Percentiles rank a stretch among this genome's conserved stretches.
These are phyloP conservation scores for Oryza nivara DNA, from an alignment of 176 grass and related monocot genomes.

Conservation along the genomic window DNA sequence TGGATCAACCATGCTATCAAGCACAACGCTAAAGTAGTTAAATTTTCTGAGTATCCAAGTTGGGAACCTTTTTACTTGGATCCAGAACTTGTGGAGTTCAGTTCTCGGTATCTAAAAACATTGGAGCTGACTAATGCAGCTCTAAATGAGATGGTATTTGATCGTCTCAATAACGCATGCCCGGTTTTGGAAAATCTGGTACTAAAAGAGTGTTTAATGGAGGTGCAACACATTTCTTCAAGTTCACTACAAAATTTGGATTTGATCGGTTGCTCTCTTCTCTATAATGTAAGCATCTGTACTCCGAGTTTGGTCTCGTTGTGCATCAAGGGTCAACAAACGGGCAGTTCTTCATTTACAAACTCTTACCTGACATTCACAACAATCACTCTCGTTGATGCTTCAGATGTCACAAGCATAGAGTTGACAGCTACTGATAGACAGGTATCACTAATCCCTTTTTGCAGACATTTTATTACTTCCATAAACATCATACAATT, in stretches of 20 bases:
- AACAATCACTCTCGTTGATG: background rate
- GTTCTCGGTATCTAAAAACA: background rate
- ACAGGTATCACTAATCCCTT: background rate
- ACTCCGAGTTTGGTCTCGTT: conserved; percentile 2
- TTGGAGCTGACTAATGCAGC: background rate
- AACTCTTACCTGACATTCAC: background rate
- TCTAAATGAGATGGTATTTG: background rate
- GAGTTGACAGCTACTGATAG: background rate
- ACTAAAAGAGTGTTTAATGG: background rate
- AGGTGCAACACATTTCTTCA: background rate
- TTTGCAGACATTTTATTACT: background rate
- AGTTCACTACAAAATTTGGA: conserved; percentile 3
- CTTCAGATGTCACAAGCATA: background rate
- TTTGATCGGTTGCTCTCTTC: conserved; percentile 10
- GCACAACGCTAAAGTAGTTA: conserved; percentile 1
- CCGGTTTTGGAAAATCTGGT: background rate
- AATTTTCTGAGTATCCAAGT: background rate
- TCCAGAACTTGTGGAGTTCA: background rate
- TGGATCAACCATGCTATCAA: conserved; percentile 17
- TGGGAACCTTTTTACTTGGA: conserved; percentile 3
- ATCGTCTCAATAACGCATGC: background rate
- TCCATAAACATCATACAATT: background rate
- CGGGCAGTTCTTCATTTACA: background rate
- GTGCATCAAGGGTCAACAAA: background rate
- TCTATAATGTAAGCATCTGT: background rate